Percentiles rank a stretch among this genome's conserved stretches.
Evolutionary conservation across 306 rosid species (phyloP).

Genomic region (Carpinus viminea): DNA sequence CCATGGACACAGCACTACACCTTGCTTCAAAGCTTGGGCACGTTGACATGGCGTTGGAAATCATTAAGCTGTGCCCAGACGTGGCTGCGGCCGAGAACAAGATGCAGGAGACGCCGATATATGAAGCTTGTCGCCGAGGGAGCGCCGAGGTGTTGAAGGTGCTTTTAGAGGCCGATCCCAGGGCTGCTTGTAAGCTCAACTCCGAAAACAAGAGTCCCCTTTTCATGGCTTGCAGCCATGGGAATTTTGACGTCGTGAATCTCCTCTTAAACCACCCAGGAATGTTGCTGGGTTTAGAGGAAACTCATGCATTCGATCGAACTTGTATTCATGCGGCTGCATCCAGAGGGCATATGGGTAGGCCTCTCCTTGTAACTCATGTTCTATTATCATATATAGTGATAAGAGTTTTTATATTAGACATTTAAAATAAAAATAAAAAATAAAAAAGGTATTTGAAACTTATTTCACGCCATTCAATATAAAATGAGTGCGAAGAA

Average conservation of each 20-base stretch:
- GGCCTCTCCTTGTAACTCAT: not conserved
- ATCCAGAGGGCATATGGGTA: constrained; percentile 63
- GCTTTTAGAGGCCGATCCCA: constrained; percentile 49
- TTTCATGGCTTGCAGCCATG: constrained; percentile 55
- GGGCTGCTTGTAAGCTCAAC: constrained; percentile 44
- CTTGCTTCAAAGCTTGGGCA: constrained; percentile 59
- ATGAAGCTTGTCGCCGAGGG: constrained; percentile 57
- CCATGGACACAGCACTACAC: constrained; percentile 61
- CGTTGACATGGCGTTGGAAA: constrained; percentile 45
- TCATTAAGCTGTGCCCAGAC: constrained; percentile 49
- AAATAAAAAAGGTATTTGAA: no score
- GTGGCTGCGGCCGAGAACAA: constrained; percentile 57
- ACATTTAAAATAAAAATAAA: no score
- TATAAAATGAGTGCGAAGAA: no score
- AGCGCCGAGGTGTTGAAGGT: constrained; percentile 37
- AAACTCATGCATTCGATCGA: constrained; percentile 38
- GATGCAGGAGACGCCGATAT: constrained; percentile 57
- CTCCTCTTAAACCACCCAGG: constrained; percentile 44
- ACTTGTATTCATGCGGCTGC: constrained; percentile 53
- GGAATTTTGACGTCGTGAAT: constrained; percentile 56
- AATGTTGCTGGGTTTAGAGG: constrained; percentile 23
- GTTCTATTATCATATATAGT: no score
- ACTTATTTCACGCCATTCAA: no score
- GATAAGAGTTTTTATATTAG: no score
- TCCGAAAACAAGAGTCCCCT: constrained; percentile 37